These are phyloP conservation scores for Coemansia javaensis DNA, from an alignment of 192 early-diverging fungal species.

Conservation along the genomic window DNA sequence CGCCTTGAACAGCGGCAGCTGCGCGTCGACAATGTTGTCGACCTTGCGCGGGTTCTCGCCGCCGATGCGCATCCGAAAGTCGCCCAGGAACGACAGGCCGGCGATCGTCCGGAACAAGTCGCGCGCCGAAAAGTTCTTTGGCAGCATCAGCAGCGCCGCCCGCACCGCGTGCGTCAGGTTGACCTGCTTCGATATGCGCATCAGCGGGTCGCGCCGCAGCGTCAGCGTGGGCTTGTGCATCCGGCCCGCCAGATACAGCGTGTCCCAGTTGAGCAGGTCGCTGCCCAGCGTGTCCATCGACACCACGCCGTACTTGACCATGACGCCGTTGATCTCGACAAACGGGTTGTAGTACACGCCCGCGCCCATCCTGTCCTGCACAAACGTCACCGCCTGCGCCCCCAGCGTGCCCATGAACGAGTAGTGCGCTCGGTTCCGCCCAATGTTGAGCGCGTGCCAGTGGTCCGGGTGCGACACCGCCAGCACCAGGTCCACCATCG, in stretches of 20 bases:
- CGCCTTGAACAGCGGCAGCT: constrained; percentile 47
- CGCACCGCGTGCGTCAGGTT: constrained; percentile 84
- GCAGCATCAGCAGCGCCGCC: constrained; percentile 77
- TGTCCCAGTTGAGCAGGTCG: constrained; percentile 93
- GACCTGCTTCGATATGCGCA: constrained; percentile 58
- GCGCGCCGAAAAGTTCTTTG: constrained; percentile 71
- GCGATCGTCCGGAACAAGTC: constrained; percentile 82
- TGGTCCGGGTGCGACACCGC: constrained; percentile 91
- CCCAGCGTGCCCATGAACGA: constrained; percentile 75
- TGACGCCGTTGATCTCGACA: constrained; percentile 76
- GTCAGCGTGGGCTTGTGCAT: constrained; percentile 86
- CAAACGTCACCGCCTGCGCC: constrained; percentile 59
- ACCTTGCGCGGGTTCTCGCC: constrained; percentile 98
- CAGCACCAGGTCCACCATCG: constrained; percentile 95
- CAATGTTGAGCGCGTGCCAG: constrained; percentile 95
- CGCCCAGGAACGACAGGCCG: constrained; percentile 82
- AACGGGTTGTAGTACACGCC: constrained; percentile 96
- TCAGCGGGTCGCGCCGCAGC: constrained; percentile 40
- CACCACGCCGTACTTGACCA: constrained; percentile 96
- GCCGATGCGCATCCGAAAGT: constrained; percentile 86
- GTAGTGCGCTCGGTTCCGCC: constrained; percentile 90
- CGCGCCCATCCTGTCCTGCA: constrained; percentile 85
- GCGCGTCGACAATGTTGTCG: constrained; percentile 84
- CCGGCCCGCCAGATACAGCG: constrained; percentile 91
- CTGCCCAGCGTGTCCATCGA: constrained; percentile 79